Evolutionary conservation across 345 rosid genomes (phyloP).

Genomic region (Mallotus nudiflorus): DNA sequence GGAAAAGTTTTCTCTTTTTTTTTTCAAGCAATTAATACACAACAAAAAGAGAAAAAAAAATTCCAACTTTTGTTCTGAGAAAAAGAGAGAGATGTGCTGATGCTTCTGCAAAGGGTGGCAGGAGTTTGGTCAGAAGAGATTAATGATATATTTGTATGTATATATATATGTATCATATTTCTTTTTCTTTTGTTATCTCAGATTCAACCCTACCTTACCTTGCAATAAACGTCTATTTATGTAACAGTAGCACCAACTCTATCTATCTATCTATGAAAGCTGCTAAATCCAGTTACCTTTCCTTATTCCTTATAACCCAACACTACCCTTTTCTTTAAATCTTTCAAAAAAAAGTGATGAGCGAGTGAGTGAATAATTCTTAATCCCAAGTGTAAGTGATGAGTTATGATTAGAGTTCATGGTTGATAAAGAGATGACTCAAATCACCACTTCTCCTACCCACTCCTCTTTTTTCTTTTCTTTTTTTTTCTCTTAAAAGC

Average conservation of each 20-base stretch:
- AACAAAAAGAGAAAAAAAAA: background rate
- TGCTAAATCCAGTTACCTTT: background rate
- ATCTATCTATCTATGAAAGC: background rate
- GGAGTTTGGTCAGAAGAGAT: too few relatives aligned
- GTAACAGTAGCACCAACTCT: conserved; percentile 9
- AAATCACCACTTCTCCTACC: conserved; percentile 25
- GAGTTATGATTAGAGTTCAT: conserved; percentile 42
- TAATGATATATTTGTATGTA: too few relatives aligned
- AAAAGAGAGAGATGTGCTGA: conserved; percentile 9
- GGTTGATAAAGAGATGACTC: conserved; percentile 27
- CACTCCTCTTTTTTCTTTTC: too few relatives aligned
- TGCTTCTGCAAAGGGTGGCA: conserved; percentile 41
- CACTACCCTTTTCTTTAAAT: background rate
- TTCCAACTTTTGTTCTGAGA: conserved; percentile 14
- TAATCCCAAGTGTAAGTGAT: conserved; percentile 8
- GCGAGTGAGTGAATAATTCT: background rate
- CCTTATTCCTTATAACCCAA: background rate
- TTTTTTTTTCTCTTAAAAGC: too few relatives aligned
- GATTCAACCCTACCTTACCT: too few relatives aligned
- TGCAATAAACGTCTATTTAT: conserved; percentile 19
- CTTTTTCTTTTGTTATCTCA: conserved; percentile 24
- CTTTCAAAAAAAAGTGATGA: background rate
- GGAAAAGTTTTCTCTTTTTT: background rate
- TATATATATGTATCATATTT: too few relatives aligned
- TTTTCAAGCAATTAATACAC: conserved; percentile 5